Base-by-base conservation (phyloP, 352 stramenopile species). In the Phytophthora ramorum region DNA sequence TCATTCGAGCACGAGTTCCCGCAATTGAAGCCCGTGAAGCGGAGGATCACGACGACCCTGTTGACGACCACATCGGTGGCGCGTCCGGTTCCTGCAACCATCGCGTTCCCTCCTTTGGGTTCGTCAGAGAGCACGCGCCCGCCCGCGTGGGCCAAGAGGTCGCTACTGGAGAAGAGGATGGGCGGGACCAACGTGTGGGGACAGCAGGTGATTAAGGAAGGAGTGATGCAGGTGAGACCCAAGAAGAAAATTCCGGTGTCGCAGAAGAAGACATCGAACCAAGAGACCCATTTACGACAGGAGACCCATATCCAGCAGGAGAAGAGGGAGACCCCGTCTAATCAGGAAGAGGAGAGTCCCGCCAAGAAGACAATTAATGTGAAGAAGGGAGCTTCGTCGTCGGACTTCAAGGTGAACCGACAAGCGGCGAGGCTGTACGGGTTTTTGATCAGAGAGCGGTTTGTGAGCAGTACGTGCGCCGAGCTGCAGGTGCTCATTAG, bases 151-250 rank as follows among this genome's bases (percentile, higher is more conserved):
- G 43, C 67, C 26, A 88, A 83, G 35, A 66, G 55, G 1, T 76
- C 72, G n/a, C 63, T 87, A 14, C 37, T 90, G 4, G 81, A 90
- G 64, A 69, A 69, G 38, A 67, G 81, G 14, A 81, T 87, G 71
- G 63, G 46, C 12, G 40, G 32, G 19, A 28, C 24, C n/a, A n/a
- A n/a, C n/a, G n/a, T n/a, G n/a, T n/a, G n/a, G n/a, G n/a, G n/a
- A n/a, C n/a, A n/a, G n/a, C n/a, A n/a, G n/a, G n/a, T n/a, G n/a
- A n/a, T n/a, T n/a, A n/a, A n/a, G n/a, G n/a, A n/a, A n/a, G n/a
- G n/a, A n/a, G n/a, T n/a, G 17, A 48, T 64, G 40, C n/a, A 20
- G 28, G 22, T 34, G 12, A 35, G 26, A 7, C 7, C 48, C 28
- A 69, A 54, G n/a, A 57, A 40, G 35, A 73, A 58, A 22, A 50